phyloP scores from a whole-genome alignment of 2,329 filamentous ascomycete genomes.

The Monilinia vaccinii-corymbosi region DNA sequence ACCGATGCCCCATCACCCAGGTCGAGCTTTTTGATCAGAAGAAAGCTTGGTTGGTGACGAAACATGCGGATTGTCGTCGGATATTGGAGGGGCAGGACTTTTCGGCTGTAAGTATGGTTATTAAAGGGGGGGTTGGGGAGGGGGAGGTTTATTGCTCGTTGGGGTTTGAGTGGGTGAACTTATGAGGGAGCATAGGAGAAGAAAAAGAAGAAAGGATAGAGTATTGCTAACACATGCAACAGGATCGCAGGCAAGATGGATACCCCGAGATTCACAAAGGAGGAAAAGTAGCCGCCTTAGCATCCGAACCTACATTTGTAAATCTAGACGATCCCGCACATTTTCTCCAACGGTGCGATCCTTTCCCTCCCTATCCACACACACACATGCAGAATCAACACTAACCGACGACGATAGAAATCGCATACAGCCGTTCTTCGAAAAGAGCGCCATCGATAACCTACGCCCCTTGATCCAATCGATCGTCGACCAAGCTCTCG shows the following conservation, averaged over 20 bases:
- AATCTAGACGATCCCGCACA: slow-evolving; percentile 42
- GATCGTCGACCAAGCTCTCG: slow-evolving; percentile 37
- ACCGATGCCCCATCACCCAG: slow-evolving; percentile 35
- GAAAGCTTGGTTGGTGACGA: slow-evolving; percentile 39
- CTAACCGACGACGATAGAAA: background rate
- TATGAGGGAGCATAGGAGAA: no score
- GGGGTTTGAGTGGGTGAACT: background rate
- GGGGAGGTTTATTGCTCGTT: background rate
- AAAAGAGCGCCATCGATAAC: slow-evolving; percentile 31
- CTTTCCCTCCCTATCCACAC: no score
- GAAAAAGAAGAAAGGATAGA: background rate
- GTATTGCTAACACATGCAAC: background rate
- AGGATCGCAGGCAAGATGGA: slow-evolving; percentile 34
- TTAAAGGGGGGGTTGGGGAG: no score
- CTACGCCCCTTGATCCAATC: slow-evolving; percentile 38
- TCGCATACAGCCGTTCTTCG: slow-evolving; percentile 36
- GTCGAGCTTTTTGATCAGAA: slow-evolving; percentile 40
- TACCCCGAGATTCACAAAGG: slow-evolving; percentile 40
- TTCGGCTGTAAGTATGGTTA: slow-evolving; percentile 30
- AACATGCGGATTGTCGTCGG: slow-evolving; percentile 38
- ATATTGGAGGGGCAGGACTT: slow-evolving; percentile 38
- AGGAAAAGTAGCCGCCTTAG: slow-evolving; percentile 39
- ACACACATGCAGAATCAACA: no score
- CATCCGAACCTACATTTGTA: slow-evolving; percentile 40
- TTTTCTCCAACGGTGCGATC: slow-evolving; percentile 35